Evolutionary conservation across 2,329 filamentous ascomycete species (phyloP).

Genomic region (Exophiala lecanii-corni): DNA sequence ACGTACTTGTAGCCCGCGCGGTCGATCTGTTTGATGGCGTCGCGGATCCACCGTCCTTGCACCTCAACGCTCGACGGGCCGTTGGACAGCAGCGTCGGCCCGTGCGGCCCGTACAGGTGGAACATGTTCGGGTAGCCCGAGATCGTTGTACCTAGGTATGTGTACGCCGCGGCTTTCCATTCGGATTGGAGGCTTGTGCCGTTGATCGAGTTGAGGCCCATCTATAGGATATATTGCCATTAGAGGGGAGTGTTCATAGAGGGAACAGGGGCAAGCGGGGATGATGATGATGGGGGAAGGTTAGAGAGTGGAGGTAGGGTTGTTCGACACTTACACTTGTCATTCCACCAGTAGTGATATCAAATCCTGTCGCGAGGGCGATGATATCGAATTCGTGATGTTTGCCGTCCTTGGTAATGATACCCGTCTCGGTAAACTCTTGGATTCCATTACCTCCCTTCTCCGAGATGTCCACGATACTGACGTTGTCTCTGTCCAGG

Average conservation of each 20-base stretch:
- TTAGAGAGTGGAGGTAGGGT: not conserved
- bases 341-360: constrained; percentile 40
- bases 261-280: too few species aligned
- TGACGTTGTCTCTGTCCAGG: constrained; percentile 44
- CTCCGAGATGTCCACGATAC: constrained; percentile 42
- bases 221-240: too few species aligned
- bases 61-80: constrained; percentile 53
- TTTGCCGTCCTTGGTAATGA: constrained; percentile 38
- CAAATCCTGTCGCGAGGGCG: constrained; percentile 42
- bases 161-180: constrained; percentile 34
- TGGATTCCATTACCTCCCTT: constrained; percentile 39
- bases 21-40: constrained; percentile 50
- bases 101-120: constrained; percentile 50
- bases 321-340: constrained; percentile 17
- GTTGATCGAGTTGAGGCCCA: constrained; percentile 39
- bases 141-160: constrained; percentile 40
- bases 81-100: constrained; percentile 53
- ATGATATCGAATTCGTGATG: constrained; percentile 39
- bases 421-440: constrained; percentile 37
- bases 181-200: constrained; percentile 34
- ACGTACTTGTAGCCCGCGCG: constrained; percentile 47
- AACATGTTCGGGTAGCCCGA: constrained; percentile 49
- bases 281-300: too few species aligned
- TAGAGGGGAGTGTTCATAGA: too few species aligned
- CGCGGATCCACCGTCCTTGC: constrained; percentile 52